Conservation (phyloP, 495 filamentous ascomycete species). For the Xylaria venustula region DNA sequence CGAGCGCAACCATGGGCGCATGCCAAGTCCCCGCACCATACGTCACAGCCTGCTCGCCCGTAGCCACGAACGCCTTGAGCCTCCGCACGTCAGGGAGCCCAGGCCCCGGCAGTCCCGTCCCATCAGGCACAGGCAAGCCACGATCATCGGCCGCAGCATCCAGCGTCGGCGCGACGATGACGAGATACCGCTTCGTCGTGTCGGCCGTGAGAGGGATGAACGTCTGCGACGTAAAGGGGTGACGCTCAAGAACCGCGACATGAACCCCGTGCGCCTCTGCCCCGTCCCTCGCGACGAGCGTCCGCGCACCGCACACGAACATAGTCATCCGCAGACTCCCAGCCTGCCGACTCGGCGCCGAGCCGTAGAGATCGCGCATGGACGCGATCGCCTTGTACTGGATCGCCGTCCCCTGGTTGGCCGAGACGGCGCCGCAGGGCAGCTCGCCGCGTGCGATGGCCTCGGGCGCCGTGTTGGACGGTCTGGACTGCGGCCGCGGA, state of each 20-base stretch:
- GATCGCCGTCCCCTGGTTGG: conserved; percentile 86
- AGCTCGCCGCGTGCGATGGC: conserved; percentile 23
- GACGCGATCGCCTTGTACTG: conserved; percentile 81
- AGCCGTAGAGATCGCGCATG: conserved; percentile 63
- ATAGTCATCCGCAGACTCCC: conserved; percentile 72
- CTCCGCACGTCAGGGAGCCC: conserved; percentile 74
- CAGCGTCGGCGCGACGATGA: conserved; percentile 82
- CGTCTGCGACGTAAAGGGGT: conserved; percentile 91
- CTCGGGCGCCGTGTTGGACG: conserved; percentile 18
- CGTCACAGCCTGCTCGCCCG: conserved; percentile 80
- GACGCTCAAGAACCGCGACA: conserved; percentile 80
- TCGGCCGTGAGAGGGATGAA: conserved; percentile 76
- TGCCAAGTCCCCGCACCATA: conserved; percentile 95
- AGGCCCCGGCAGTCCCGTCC: conserved; percentile 40
- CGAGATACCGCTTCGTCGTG: conserved; percentile 60
- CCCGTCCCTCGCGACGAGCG: conserved; percentile 15
- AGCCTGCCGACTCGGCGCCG: conserved; percentile 61
- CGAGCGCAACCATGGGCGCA: conserved; percentile 92
- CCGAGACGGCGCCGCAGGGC: conserved; percentile 44
- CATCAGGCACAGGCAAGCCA: conserved; percentile 31
- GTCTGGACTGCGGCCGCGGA: conserved; percentile 54
- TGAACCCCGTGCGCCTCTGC: conserved; percentile 45
- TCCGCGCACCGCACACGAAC: conserved; percentile 80
- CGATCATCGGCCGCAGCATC: conserved; percentile 38
- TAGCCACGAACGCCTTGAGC: conserved; percentile 75